Base-by-base conservation (phyloP, 495 filamentous ascomycete genomes). In the Penicillium taxi region DNA sequence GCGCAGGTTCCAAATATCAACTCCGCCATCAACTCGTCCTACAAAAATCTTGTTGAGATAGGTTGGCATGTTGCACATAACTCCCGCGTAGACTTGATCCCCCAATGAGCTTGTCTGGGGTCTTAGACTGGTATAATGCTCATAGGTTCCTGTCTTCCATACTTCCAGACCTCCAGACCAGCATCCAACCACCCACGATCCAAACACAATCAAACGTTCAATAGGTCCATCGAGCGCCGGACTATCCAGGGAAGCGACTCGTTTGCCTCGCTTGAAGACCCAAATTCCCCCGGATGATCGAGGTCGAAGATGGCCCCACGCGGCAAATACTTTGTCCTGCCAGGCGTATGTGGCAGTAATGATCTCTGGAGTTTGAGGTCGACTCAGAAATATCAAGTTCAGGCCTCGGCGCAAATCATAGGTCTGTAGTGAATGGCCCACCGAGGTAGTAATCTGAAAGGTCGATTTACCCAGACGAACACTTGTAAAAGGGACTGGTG, bases 1-100 rank as follows among this genome's bases (percentile, higher is more conserved):
- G 53, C 81, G 88, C 35, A 96, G 61, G 53, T 99, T 99, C 93
- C 93, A 96, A 35, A 99, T 89, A 53, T 96, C 90, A 13, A 96
- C 75, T 55, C 73, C 77, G n/a, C 93, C 91, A 53, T 96, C 86
- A 40, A 68, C 70, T 41, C 85, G 77, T 4, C 86, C 91, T 22
- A 83, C 81, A 37, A 96, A 84, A 19, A 99, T 70, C 61, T 99
- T 99, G 68, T 96, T 99, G 16, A 96, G 63, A 59, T 82, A 96
- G 1, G 90, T 95, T 9, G 88, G 86, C 81, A 94, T 83, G 51
- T 74, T 89, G 53, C 72, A 78, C 30, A 94, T 70, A 21, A 77
- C 70, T 6, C 83, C 81, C 0, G 81, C 84, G 15, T 91, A 71
- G 42, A 80, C 65, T 41, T 69, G 73, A 35, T 67, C 72, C 11